Evolutionary conservation across 2,329 filamentous ascomycete genomes (phyloP), one percentile per base, ranked within the genome.

Genomic region (Seiridium unicorne): DNA sequence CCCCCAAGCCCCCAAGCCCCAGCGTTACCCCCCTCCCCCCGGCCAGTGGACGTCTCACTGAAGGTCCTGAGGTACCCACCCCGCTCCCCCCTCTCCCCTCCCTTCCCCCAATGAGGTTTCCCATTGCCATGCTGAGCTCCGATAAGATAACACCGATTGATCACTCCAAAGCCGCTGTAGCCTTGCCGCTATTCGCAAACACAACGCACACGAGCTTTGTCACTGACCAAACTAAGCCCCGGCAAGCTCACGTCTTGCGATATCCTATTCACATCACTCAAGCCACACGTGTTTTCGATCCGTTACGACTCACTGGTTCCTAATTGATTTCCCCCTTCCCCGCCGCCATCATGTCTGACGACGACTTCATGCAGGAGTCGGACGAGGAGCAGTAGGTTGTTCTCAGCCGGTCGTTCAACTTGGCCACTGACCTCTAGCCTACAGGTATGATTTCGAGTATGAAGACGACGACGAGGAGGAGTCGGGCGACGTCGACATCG

Each of bases 351-450:
- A 93, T 93, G 90, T 93, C 90, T 44, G 91, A 94, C 77, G 91
- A 93, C 79, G 91, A 96, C 78, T 96, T 96, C 75, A 96, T 96
- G 92, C 91, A 95, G 77, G 92, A 93, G 74, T 95, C 92, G 4
- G 92, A 92, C 62, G 89, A 92, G 73, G 91, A 94, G 79, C 89
- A 93, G 86, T 97, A 81, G 13, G 69, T 55, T 34, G 10, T 40
- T 36, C 18, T 26, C 32, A 38, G 18, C 6, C 13, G 5, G 26
- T 34, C 38, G 18, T 26, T 26, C 26, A 4, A 53, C 18, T 18
- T 26, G 32, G 1, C 13, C 13, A n/a, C 49, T 31, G 3, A 26
- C 38, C 4, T 36, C 35, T n/a, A 26, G 8, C 51, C 7, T 5
- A 3, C 61, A 91, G 89, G 70, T 93, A 97, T 73, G 95, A 98